A percentile compares a stretch with the other conserved stretches of the same genome.
Evolutionary conservation across 1,139 yeast genomes (phyloP).

Genomic region (Kazachstania sp.): DNA sequence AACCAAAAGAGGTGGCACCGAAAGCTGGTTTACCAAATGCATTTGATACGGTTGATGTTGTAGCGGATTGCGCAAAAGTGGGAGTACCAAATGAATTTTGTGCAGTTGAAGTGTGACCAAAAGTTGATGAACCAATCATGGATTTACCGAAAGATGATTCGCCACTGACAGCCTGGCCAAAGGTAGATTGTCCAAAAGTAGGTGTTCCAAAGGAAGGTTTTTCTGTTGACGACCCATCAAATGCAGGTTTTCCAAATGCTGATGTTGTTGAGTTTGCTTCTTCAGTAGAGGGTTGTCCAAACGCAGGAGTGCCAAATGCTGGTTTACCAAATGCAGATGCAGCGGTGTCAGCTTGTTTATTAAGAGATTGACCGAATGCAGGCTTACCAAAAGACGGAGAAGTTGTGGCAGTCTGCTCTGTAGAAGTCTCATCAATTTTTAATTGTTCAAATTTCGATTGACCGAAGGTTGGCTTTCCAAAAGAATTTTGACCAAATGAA

Average conservation of each 20-base stretch:
- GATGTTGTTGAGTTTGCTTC: background rate
- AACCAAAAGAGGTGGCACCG: conserved; percentile 16
- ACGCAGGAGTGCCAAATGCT: background rate
- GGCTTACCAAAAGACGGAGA: conserved; percentile 6
- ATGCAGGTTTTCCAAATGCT: conserved; percentile 11
- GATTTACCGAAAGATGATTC: background rate
- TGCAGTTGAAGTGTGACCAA: background rate
- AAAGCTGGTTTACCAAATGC: conserved; percentile 10
- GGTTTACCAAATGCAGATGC: conserved; percentile 9
- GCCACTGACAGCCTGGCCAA: conserved; percentile 8
- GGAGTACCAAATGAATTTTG: background rate
- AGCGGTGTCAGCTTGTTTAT: background rate
- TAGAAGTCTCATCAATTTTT: conserved; percentile 1
- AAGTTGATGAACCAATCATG: background rate
- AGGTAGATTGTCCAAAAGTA: background rate
- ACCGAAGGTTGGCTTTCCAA: background rate
- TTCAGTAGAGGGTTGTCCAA: too few relatives aligned
- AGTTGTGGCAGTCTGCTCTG: background rate
- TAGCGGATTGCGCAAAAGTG: conserved; percentile 7
- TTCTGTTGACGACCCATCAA: conserved; percentile 10
- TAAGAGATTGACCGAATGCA: conserved; percentile 8
- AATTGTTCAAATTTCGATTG: background rate
- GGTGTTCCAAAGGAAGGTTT: too few relatives aligned
- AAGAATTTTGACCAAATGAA: background rate
- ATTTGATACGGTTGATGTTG: conserved; percentile 9